Base-by-base conservation (phyloP, 1,139 yeast species). In the Geotrichum carabidarum region DNA sequence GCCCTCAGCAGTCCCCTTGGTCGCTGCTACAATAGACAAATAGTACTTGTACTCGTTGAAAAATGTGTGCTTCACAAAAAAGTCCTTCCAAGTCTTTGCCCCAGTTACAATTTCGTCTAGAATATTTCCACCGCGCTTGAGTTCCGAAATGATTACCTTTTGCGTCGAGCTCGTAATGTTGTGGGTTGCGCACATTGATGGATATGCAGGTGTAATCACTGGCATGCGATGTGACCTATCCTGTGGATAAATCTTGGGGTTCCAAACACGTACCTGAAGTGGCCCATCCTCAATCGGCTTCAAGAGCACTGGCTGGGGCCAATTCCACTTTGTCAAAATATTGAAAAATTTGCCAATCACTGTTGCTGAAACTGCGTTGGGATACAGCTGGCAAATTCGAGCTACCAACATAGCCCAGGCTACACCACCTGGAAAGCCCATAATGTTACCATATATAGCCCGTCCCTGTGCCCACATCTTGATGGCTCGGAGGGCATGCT, bases 351-450 rank as follows among this genome's bases (percentile, higher is more conserved):
- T 88, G 57, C 86, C 84, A 12, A 93, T 84, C 54, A 93, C 84
- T 0, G 88, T 90, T 0, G 98, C 91, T 60, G 96, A 85, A 8
- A 90, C 95, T 0, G 98, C 96, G 70, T 91, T 91, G 1, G 99
- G 99, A 67, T 91, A 94, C 45, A 93, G 72, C 67, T 93, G 99
- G 69, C 99, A 93, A 36, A 93, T 90, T 64, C 99, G 79, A 0
- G 99, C 99, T 7, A 90, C 97, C 48, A 93, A 71, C 98, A 93
- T 93, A 1, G 99, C 99, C 99, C 99, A 93, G 0, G 99, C 99
- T 37, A 93, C 99, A 70, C 99, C 99, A 63, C 99, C 99, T 0
- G 99, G 99, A 71, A 93, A 93, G 0, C 99, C 99, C 77, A 86
- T 89, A 48, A 93, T 86, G 66, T 93, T 93, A 4, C 88, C 98